Base-by-base conservation (phyloP, 2,329 filamentous ascomycete species). In the Helotiales sp. region DNA sequence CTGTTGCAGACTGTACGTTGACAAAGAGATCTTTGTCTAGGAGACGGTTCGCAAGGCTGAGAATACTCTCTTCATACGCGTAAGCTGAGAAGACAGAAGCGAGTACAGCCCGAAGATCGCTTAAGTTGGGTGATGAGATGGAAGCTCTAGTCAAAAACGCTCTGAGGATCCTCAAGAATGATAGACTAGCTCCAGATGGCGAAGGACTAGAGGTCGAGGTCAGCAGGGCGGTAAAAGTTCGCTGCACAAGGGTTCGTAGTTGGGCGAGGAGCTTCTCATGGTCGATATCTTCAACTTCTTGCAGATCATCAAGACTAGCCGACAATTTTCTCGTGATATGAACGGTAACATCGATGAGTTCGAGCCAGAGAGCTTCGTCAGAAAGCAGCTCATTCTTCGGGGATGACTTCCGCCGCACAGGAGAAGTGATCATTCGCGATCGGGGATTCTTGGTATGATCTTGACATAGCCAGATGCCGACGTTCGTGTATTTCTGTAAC, bases 401-500 rank as follows among this genome's bases (percentile, higher is more conserved):
- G 5, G 78, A 73, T 3, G 78, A 74, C 64, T 86, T 85, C 67
- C 79, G 86, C 78, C 79, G 87, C 81, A 71, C 88, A 82, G 22
- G 80, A 78, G 70, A 78, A 82, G 62, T 77, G 74, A 67, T 80
- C 79, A 55, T 2, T 64, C 67, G 68, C 24, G 62, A 68, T 58
- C 77, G 77, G 6, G 82, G 79, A 0, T 85, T 86, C 74, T 91
- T 92, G 58, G 88, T 93, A 77, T 97, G 93, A 1, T 91, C 89
- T 79, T 96, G 93, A 74, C 96, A 98, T 13, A 99, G 83, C 96
- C 96, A 99, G 60, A 97, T 95, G 15, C 96, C 96, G 1, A 99
- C 93, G 70, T 93, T 90, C 1, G 91, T 89, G 79, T 97, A 98
- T 77, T 97, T 97, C 69, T 96, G 90, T 20, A 99, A 81, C 0